phyloP scores from a whole-genome alignment of 2,329 filamentous ascomycete genomes.

The Hortaea sp. region DNA sequence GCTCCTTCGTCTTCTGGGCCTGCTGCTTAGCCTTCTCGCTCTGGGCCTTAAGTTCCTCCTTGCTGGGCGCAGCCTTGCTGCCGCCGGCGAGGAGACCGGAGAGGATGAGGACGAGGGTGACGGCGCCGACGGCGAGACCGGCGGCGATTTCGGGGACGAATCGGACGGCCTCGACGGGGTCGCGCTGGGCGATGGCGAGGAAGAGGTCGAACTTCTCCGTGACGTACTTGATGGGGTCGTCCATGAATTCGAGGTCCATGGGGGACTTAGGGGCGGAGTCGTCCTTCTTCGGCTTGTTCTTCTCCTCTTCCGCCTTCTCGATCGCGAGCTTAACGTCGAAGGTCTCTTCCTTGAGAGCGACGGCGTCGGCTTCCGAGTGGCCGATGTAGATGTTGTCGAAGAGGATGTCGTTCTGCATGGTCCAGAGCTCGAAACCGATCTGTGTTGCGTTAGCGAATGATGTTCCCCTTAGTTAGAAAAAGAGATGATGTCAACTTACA shows the following conservation, averaged over 20 bases:
- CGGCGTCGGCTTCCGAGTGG: constrained; percentile 87
- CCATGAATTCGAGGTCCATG: constrained; percentile 73
- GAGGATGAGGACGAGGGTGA: constrained; percentile 62
- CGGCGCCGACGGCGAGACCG: constrained; percentile 59
- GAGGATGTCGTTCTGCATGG: constrained; percentile 97
- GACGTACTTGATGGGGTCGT: constrained; percentile 79
- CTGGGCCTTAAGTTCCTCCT: constrained; percentile 59
- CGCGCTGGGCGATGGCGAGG: constrained; percentile 68
- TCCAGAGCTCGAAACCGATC: constrained; percentile 99
- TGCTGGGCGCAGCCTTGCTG: constrained; percentile 50
- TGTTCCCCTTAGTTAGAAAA: not conserved
- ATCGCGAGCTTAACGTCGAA: constrained; percentile 79
- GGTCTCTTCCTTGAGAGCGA: constrained; percentile 78
- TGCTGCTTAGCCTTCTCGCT: constrained; percentile 69
- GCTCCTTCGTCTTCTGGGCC: constrained; percentile 48
- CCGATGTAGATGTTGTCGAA: constrained; percentile 99
- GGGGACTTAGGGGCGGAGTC: constrained; percentile 56
- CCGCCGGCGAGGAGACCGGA: constrained; percentile 55
- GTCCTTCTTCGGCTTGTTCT: constrained; percentile 59
- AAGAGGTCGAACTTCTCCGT: constrained; percentile 92
- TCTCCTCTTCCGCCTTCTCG: constrained; percentile 67
- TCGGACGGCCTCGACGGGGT: constrained; percentile 75
- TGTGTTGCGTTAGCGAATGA: constrained; percentile 26
- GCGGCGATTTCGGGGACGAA: constrained; percentile 87
- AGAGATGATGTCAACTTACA: constrained; percentile 48